Evolutionary conservation across 169 alveolate species (phyloP).

Genomic region (Amoebophrya sp.): DNA sequence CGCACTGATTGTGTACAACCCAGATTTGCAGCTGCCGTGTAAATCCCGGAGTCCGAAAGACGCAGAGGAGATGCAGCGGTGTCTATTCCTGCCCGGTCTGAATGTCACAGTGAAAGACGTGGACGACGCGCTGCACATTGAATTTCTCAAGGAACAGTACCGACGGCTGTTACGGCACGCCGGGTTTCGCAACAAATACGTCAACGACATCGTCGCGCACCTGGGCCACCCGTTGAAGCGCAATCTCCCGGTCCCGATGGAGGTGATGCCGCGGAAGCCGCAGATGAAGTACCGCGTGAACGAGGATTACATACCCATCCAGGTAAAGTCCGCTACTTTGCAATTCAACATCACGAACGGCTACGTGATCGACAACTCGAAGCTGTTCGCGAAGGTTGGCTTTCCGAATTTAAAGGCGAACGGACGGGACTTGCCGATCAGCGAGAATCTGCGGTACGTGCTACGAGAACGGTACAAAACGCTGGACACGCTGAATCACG

Average conservation of each 20-base stretch:
- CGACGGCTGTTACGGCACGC: background rate
- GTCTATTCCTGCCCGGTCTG: background rate
- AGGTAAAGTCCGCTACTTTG: no score
- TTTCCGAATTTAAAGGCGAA: background rate
- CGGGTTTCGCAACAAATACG: background rate
- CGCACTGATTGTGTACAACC: background rate
- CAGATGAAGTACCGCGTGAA: background rate
- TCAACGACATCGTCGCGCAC: background rate
- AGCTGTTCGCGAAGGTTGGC: background rate
- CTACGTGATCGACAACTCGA: background rate
- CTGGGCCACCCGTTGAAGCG: background rate
- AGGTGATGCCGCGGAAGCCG: background rate
- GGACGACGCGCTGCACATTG: background rate
- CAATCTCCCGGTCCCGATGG: background rate
- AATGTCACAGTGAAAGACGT: background rate
- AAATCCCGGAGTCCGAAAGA: background rate
- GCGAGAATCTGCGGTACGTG: background rate
- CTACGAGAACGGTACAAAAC: background rate
- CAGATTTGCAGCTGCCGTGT: background rate
- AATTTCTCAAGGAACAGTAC: background rate
- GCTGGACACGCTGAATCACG: background rate
- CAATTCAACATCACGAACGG: background rate
- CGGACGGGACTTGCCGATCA: background rate
- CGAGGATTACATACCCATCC: no score
- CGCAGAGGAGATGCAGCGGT: background rate